phyloP scores from a whole-genome alignment of 768 basidiomycete species.

The Leccinum disarticulatum region DNA sequence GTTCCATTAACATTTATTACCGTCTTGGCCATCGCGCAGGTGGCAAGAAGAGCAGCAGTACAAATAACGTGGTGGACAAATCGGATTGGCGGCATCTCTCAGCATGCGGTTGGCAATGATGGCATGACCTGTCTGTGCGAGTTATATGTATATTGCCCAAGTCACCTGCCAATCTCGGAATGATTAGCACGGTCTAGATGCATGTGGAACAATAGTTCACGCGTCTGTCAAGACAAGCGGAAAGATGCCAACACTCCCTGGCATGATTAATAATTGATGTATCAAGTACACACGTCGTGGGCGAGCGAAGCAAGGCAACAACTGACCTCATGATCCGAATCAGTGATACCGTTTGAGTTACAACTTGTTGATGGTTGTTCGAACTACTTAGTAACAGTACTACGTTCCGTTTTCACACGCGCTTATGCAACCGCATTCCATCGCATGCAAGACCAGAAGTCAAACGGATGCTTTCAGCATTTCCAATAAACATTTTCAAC shows the following conservation, averaged over 20 bases:
- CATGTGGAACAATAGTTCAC: background rate
- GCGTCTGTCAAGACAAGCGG: background rate
- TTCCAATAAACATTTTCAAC: slow-evolving; percentile 43
- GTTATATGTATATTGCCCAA: background rate
- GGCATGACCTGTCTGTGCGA: background rate
- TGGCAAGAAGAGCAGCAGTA: slow-evolving; percentile 1
- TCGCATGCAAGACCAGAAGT: slow-evolving; percentile 67
- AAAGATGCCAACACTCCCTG: background rate
- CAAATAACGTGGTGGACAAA: slow-evolving; percentile 2
- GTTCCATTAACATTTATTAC: slow-evolving; percentile 45
- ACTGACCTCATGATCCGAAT: background rate
- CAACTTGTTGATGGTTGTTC: background rate
- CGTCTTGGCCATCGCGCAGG: slow-evolving; percentile 13
- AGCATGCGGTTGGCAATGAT: background rate
- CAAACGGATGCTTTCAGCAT: slow-evolving; percentile 49
- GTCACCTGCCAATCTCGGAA: background rate
- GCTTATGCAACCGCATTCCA: too few relatives aligned
- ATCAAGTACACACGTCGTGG: background rate
- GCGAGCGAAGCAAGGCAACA: background rate
- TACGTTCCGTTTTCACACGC: too few relatives aligned
- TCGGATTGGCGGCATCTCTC: slow-evolving; percentile 13
- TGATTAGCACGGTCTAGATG: too few relatives aligned
- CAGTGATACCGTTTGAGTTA: background rate
- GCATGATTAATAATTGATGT: background rate
- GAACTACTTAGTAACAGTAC: too few relatives aligned